phyloP scores from a whole-genome alignment of 2,329 filamentous ascomycete species.

The Neonectria punicea region DNA sequence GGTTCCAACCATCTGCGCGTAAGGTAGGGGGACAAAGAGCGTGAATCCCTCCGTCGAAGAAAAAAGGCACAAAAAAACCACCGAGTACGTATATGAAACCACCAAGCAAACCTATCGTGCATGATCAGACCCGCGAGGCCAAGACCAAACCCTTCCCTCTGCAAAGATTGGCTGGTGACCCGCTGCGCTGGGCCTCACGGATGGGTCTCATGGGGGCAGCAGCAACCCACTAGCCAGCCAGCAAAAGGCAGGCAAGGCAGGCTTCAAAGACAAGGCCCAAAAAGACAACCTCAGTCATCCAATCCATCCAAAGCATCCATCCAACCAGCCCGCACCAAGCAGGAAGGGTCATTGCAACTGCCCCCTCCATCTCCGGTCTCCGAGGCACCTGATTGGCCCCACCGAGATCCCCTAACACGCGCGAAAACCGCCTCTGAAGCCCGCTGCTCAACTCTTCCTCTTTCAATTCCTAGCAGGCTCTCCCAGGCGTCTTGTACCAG shows the following conservation, averaged over 20 bases:
- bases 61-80: neutral
- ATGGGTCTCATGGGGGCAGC: conserved; percentile 16
- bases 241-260: neutral
- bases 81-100: conserved; percentile 24
- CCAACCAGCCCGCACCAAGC: conserved; percentile 1
- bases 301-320: neutral
- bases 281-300: neutral
- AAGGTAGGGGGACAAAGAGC: neutral
- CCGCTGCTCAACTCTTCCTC: conserved; percentile 42
- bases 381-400: conserved; percentile 47
- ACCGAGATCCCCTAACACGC: conserved; percentile 42
- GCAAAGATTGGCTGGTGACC: conserved; percentile 17
- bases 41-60: neutral
- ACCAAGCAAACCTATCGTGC: conserved; percentile 13
- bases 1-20: neutral
- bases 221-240: conserved; percentile 6
- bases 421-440: conserved; percentile 43
- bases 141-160: conserved; percentile 8
- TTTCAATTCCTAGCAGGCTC: conserved; percentile 43
- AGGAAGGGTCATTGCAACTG: conserved; percentile 42
- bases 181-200: conserved; percentile 9
- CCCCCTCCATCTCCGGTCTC: conserved; percentile 26
- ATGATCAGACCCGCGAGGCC: conserved; percentile 17
- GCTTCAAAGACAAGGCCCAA: neutral
- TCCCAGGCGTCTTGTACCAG: conserved; percentile 29